These are phyloP conservation scores for Penicillium sp. DNA, from an alignment of 2,329 filamentous ascomycete species.

Conservation along the genomic window DNA sequence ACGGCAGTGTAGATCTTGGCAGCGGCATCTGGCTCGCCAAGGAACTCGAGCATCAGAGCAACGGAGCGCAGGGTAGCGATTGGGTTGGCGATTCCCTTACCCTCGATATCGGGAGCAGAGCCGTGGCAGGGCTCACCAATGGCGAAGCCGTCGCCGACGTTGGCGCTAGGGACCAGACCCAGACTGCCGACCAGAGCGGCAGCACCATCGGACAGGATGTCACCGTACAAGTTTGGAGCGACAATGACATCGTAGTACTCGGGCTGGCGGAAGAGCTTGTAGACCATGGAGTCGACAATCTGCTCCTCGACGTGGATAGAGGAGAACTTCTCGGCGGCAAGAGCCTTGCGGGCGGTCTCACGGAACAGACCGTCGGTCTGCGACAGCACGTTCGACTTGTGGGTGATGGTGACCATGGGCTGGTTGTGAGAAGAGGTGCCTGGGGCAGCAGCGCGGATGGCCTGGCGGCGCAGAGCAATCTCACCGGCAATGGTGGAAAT, in stretches of 20 bases:
- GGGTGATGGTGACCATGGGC: constrained; percentile 90
- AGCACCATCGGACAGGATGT: constrained; percentile 93
- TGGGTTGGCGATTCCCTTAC: constrained; percentile 89
- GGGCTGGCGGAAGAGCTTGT: constrained; percentile 98
- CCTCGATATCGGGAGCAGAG: constrained; percentile 92
- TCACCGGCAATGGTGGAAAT: constrained; percentile 94
- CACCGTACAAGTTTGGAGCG: constrained; percentile 94
- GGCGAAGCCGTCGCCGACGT: constrained; percentile 90
- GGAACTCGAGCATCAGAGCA: constrained; percentile 94
- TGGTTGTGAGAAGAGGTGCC: constrained; percentile 57
- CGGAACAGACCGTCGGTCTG: constrained; percentile 98
- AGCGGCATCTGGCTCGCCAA: constrained; percentile 82
- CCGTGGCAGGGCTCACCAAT: constrained; percentile 99
- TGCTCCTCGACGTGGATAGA: constrained; percentile 82
- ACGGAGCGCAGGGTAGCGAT: constrained; percentile 91
- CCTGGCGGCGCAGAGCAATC: constrained; percentile 84
- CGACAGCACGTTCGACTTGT: constrained; percentile 96
- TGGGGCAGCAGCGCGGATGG: constrained; percentile 65
- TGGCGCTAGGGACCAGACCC: constrained; percentile 90
- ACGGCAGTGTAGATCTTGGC: constrained; percentile 89
- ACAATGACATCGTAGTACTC: constrained; percentile 96
- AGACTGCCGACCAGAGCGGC: constrained; percentile 90
- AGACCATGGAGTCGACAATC: constrained; percentile 99
- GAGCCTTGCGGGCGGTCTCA: constrained; percentile 71
- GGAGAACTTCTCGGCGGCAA: constrained; percentile 66